Evolutionary conservation across 108 stramenopile genomes (phyloP), one percentile per base, ranked within the genome.

Genomic region (Skeletonema potamos): DNA sequence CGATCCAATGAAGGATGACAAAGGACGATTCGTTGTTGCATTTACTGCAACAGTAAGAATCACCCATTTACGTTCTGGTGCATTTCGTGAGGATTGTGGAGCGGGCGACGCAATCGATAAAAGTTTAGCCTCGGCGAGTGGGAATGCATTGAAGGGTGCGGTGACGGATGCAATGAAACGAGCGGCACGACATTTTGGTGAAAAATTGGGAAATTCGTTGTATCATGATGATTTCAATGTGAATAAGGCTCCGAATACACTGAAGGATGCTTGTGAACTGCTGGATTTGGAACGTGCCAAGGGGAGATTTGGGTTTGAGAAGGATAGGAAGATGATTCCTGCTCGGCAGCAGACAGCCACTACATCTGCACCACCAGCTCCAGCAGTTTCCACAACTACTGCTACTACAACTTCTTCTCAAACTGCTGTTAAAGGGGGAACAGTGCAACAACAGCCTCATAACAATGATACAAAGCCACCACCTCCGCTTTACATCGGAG

Each of bases 151-250:
- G 34, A 94, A 94, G 75, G 86, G 83, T 8, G 85, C 85, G 18
- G 82, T 94, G 18, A 94, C 93, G 2, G 93, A 94, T 73, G 93
- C 86, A 9, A 81, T 94, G 83, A 94, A 94, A 60, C 82, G 93
- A 29, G 90, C 90, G 0, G 93, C 90, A 8, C 67, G 93, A 10
- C 90, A 90, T 68, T 94, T 94, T 82, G 93, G 88, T 41, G 88
- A 89, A 43, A 86, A 86, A 66, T 26, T 86, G 62, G 88, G 88
- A n/a, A 89, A 89, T 72, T 74, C 89, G n/a, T 63, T 94, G 30
- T 94, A 94, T 72, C 57, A 79, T 27, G 74, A 78, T 20, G 72
- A 63, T 3, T 94, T 94, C 60, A 86, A 51, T 58, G 59, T 82
- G 66, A 87, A 83, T 71, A 88, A 86, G 62, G 90, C 93, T 26